These are phyloP conservation scores for Teratosphaeria viscida DNA, from an alignment of 2,329 filamentous ascomycete genomes.

Conservation along the genomic window DNA sequence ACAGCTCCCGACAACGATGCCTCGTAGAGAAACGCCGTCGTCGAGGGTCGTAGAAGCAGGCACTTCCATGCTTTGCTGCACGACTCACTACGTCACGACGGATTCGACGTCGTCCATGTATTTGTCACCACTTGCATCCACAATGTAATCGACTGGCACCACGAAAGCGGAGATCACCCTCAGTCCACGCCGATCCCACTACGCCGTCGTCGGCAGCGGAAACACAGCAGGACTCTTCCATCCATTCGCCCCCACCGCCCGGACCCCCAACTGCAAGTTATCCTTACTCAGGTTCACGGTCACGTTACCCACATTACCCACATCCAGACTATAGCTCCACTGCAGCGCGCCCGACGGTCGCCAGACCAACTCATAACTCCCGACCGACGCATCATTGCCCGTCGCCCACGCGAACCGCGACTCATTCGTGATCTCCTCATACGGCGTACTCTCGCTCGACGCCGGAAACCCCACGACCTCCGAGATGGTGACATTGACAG, in stretches of 20 bases:
- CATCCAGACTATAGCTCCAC: constrained; percentile 26
- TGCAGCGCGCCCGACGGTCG: neutral
- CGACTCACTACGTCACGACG: neutral
- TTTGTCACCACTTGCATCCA: neutral
- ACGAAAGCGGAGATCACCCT: neutral
- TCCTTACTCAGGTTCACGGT: constrained; percentile 46
- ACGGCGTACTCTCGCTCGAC: constrained; percentile 11
- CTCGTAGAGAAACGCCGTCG: too few species aligned
- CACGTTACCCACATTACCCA: constrained; percentile 37
- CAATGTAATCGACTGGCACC: neutral
- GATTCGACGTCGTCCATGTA: neutral
- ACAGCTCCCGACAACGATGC: too few species aligned
- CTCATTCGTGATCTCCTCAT: constrained; percentile 31
- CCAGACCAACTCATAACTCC: constrained; percentile 32
- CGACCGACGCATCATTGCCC: constrained; percentile 31
- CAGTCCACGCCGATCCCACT: neutral
- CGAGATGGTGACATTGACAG: constrained; percentile 39
- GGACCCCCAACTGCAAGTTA: constrained; percentile 37
- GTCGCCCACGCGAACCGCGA: constrained; percentile 40
- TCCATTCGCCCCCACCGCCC: constrained; percentile 42
- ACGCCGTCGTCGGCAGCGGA: constrained; percentile 25
- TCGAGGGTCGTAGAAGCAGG: neutral
- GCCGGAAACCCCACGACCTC: constrained; percentile 18
- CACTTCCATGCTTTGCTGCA: neutral
- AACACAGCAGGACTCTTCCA: constrained; percentile 41